These are phyloP conservation scores for Sanghuangporus weigelae DNA, from an alignment of 1,284 basidiomycete genomes.

Conservation along the genomic window DNA sequence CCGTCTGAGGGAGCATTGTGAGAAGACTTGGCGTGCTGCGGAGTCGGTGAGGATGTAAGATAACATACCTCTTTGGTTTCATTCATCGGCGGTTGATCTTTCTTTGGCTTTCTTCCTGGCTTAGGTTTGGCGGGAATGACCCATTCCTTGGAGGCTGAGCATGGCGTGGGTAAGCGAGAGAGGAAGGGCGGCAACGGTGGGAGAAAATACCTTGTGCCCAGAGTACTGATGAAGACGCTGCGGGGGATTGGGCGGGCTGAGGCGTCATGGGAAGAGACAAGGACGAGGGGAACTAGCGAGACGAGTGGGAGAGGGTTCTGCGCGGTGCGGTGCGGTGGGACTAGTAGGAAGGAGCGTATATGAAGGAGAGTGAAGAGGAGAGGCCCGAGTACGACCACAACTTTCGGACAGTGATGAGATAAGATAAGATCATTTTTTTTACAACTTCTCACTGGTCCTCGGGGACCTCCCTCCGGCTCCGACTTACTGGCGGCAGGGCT, in stretches of 20 bases:
- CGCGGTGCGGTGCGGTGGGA: constrained; percentile 17
- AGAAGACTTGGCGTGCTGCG: constrained; percentile 21
- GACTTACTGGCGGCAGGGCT: neutral
- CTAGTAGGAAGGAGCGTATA: constrained; percentile 10
- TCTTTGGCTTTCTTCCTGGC: constrained; percentile 86
- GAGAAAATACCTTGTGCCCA: constrained; percentile 45
- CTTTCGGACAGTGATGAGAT: neutral
- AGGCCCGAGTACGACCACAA: neutral
- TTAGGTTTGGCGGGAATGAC: constrained; percentile 85
- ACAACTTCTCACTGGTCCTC: neutral
- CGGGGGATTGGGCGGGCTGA: constrained; percentile 24
- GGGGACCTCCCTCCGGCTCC: too few relatives aligned
- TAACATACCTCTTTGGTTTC: constrained; percentile 44
- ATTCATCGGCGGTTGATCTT: constrained; percentile 41
- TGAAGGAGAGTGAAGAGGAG: neutral
- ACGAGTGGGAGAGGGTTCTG: constrained; percentile 5
- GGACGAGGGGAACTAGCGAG: constrained; percentile 8
- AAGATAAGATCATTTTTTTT: neutral
- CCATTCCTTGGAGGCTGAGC: constrained; percentile 82
- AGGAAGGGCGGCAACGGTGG: constrained; percentile 19
- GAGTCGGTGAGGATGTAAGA: constrained; percentile 12
- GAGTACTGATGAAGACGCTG: constrained; percentile 41
- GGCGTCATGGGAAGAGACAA: constrained; percentile 26
- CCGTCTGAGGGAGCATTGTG: constrained; percentile 30
- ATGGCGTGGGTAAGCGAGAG: constrained; percentile 19